Percentiles rank a stretch among this genome's conserved stretches.
Conservation (phyloP, 306 rosid genomes). For the Lathyrus sativus region DNA sequence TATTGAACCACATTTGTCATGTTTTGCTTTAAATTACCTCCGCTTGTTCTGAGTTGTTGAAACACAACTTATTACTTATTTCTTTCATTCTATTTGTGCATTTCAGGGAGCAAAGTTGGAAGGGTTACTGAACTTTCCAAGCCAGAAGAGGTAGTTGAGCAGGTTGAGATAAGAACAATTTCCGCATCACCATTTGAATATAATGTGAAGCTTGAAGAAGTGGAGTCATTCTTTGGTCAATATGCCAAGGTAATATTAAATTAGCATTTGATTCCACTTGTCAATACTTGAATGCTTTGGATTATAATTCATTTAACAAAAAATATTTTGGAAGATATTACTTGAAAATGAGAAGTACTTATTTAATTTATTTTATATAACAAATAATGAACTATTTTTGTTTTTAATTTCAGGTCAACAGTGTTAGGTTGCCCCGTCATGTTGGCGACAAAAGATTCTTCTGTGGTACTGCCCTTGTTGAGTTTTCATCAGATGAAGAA, state of each 20-base stretch:
- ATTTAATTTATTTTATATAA: background rate
- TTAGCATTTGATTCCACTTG: background rate
- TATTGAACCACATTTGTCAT: background rate
- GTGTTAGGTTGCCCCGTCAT: too few relatives aligned
- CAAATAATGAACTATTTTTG: too few relatives aligned
- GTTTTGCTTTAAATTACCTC: background rate
- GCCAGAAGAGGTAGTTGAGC: conserved; percentile 85
- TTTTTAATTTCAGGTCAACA: too few relatives aligned
- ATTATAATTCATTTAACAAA: background rate
- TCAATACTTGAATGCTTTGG: conserved; percentile 6
- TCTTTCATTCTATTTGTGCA: conserved; percentile 3
- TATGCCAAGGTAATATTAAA: conserved; percentile 60
- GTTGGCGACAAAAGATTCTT: too few relatives aligned
- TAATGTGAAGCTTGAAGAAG: conserved; percentile 70
- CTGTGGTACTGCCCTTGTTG: too few relatives aligned
- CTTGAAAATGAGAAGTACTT: background rate
- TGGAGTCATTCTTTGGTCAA: conserved; percentile 63
- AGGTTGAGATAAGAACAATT: conserved; percentile 76
- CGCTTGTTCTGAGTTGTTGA: conserved; percentile 1
- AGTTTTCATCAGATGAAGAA: too few relatives aligned
- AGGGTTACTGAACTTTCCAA: conserved; percentile 65
- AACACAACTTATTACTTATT: background rate
- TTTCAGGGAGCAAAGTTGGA: conserved; percentile 72
- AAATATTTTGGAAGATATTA: background rate
- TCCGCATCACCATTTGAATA: conserved; percentile 84